Conservation (phyloP, 1,284 basidiomycete genomes). For the Puccinia coronata region DNA sequence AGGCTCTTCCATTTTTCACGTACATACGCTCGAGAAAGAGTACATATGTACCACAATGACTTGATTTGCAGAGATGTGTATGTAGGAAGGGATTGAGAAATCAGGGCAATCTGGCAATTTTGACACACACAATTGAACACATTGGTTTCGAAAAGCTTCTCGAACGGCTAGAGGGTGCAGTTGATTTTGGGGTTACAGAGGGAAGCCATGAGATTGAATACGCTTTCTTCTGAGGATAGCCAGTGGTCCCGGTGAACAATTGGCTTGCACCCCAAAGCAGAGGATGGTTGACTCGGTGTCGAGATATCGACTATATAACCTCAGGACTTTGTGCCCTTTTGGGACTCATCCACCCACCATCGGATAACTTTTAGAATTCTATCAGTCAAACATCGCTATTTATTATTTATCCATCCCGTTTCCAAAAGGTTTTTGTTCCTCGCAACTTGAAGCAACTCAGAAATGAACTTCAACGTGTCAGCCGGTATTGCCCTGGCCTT, state of each 20-base stretch:
- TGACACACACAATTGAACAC: not conserved
- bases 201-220: not conserved
- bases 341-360: not conserved
- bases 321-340: not conserved
- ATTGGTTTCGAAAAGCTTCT: constrained; percentile 12
- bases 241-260: not conserved
- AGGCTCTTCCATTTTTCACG: too few relatives aligned
- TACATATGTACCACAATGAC: too few relatives aligned
- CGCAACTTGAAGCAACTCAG: not conserved
- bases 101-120: not conserved
- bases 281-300: not conserved
- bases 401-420: not conserved
- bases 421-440: not conserved
- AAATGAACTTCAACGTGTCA: constrained; percentile 18
- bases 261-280: not conserved
- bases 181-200: constrained; percentile 3
- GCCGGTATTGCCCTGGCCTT: not conserved
- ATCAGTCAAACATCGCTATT: constrained; percentile 20
- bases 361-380: not conserved
- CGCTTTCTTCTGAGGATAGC: not conserved
- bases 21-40: too few relatives aligned
- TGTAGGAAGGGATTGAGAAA: not conserved
- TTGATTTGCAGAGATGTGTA: too few relatives aligned
- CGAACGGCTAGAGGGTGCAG: not conserved
- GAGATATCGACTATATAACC: not conserved